Percentiles rank a stretch among this genome's conserved stretches.
Evolutionary conservation across 495 filamentous ascomycete species (phyloP).

Genomic region (Talaromyces adpressus): DNA sequence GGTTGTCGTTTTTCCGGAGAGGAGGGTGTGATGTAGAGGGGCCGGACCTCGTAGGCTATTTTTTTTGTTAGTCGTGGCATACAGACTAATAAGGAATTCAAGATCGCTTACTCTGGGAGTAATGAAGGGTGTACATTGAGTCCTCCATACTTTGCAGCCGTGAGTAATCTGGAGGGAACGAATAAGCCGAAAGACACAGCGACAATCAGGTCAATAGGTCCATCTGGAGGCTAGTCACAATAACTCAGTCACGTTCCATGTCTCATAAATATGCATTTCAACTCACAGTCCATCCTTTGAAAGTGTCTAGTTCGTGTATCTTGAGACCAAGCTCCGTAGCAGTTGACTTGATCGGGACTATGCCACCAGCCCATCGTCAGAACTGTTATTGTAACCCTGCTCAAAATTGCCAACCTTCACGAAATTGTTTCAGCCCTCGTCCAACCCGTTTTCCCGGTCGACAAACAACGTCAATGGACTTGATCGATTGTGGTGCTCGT

Average conservation of each 20-base stretch:
- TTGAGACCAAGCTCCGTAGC: slow-evolving; percentile 56
- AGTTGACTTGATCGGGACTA: slow-evolving; percentile 68
- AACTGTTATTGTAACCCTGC: background rate
- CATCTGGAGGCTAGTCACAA: slow-evolving; percentile 23
- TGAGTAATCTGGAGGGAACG: slow-evolving; percentile 70
- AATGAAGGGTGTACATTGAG: slow-evolving; percentile 94
- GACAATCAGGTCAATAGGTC: slow-evolving; percentile 71
- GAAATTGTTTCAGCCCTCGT: slow-evolving; percentile 61
- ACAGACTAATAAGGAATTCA: background rate
- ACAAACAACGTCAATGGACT: slow-evolving; percentile 83
- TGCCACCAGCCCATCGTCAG: background rate
- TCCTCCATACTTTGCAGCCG: slow-evolving; percentile 67
- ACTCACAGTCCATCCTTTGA: slow-evolving; percentile 70
- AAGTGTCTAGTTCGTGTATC: slow-evolving; percentile 70
- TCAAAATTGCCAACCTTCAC: slow-evolving; percentile 49
- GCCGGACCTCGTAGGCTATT: slow-evolving; percentile 65
- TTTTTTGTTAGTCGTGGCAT: background rate
- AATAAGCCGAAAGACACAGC: slow-evolving; percentile 95
- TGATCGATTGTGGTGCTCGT: slow-evolving; percentile 49
- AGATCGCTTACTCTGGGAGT: slow-evolving; percentile 62
- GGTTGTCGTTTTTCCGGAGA: slow-evolving; percentile 46
- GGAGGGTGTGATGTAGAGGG: slow-evolving; percentile 72
- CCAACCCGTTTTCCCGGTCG: slow-evolving; percentile 69
- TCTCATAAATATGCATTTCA: background rate
- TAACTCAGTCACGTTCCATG: slow-evolving; percentile 7